Base-by-base conservation (phyloP, 1,139 yeast species). In the Yamadazyma atlantica region DNA sequence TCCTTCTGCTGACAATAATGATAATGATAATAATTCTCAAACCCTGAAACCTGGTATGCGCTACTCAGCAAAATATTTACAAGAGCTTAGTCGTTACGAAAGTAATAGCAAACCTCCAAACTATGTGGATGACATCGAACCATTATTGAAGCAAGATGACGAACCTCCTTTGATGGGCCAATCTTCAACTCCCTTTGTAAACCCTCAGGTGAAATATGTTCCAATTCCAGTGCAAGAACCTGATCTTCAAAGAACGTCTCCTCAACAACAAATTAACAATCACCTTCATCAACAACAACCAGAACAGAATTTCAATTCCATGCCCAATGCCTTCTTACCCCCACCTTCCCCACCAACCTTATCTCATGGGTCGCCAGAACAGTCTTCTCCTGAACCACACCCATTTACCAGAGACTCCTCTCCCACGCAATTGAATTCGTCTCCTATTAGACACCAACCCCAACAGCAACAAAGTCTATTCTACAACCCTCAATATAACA, bases 291-390 rank as follows among this genome's bases (percentile, higher is more conserved):
- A 26, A 19, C 43, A 31, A 26, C 44, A 32, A 15, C 42, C 22
- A 17, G 29, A 41, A 35, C 40, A 36, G 32, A 22, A 44, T 41
- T 24, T 41, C 27, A 29, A 33, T 29, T 39, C 37, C 29, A 36
- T 43, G n/a, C 48, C 43, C 46, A 60, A 50, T 35, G 56, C 55
- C 3, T 63, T 44, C 40, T 57, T 70, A 37, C 75, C 75, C 7
- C 75, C 75, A 10, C 76, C 75, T 4, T 53, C 69, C 4, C 69
- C 78, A 4, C 76, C 78, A 16, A 58, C 69, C 4, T 55, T 64
- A 35, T 53, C 64, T 4, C 51, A 60, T 35, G 69, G 60, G 1
- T 63, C 69, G 1, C 70, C 71, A 1, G 69, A 64, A 57, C 62
- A 64, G 28, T 62, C 67, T 1, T 66, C 72, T 1, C 74, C 75